phyloP scores from a whole-genome alignment of 805 yeast species.

The Lachancea dasiensis region DNA sequence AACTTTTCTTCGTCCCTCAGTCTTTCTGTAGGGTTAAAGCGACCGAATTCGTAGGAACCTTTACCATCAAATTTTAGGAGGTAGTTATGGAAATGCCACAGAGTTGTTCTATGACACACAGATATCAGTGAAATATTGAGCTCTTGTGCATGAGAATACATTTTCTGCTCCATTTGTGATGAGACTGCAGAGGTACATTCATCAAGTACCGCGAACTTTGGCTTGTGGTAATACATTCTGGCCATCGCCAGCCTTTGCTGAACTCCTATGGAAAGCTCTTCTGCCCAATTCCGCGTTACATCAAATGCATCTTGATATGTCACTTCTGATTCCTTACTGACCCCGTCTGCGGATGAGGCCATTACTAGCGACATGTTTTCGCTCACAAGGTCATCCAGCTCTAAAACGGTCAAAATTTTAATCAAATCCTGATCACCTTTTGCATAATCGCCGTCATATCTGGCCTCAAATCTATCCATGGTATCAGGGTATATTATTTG shows the following conservation, averaged over 20 bases:
- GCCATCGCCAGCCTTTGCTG: constrained; percentile 94
- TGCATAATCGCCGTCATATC: constrained; percentile 26
- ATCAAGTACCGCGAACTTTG: constrained; percentile 90
- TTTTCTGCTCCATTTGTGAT: constrained; percentile 81
- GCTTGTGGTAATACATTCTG: constrained; percentile 81
- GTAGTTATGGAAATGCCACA: constrained; percentile 87
- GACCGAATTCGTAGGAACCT: constrained; percentile 57
- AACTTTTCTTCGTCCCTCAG: constrained; percentile 74
- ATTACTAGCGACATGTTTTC: constrained; percentile 38
- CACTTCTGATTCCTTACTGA: constrained; percentile 25
- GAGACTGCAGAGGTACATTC: constrained; percentile 95
- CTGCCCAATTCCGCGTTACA: constrained; percentile 75
- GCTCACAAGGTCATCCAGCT: constrained; percentile 52
- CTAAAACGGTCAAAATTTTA: constrained; percentile 49
- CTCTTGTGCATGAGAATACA: constrained; percentile 76
- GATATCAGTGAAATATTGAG: constrained; percentile 78
- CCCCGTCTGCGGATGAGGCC: constrained; percentile 12
- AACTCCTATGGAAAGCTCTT: constrained; percentile 82
- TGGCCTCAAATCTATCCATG: constrained; percentile 44
- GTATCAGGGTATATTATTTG: constrained; percentile 87
- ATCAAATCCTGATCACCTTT: constrained; percentile 43
- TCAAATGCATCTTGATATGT: constrained; percentile 53
- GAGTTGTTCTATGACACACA: constrained; percentile 86
- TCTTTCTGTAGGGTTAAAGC: constrained; percentile 67
- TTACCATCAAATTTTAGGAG: constrained; percentile 82